A percentile compares a stretch with the other conserved stretches of the same genome.
phyloP scores from a whole-genome alignment of 2,329 filamentous ascomycete species.

The Trichophyton schoenleinii region DNA sequence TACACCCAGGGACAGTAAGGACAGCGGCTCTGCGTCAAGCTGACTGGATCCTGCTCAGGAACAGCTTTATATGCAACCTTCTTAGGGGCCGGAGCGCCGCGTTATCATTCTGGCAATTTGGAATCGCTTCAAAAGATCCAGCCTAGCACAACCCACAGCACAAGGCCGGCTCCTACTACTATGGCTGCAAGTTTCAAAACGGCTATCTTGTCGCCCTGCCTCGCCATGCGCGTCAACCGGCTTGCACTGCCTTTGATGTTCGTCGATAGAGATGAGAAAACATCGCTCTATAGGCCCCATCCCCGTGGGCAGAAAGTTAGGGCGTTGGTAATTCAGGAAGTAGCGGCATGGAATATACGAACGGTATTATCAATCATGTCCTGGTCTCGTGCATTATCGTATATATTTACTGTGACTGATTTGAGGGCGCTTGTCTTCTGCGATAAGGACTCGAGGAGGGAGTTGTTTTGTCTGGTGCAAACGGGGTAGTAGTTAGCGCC shows the following conservation, averaged over 20 bases:
- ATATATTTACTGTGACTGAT: conserved; percentile 92
- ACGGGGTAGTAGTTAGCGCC: background rate
- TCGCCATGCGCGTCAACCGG: conserved; percentile 79
- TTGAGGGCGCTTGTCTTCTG: conserved; percentile 84
- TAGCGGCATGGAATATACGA: conserved; percentile 27
- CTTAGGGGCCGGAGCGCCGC: background rate
- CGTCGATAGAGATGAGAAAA: conserved; percentile 76
- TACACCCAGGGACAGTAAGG: too few relatives aligned
- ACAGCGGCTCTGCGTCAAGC: too few relatives aligned
- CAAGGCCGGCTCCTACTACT: conserved; percentile 56
- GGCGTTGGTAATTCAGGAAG: background rate
- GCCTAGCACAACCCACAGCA: conserved; percentile 61
- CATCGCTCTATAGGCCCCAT: conserved; percentile 52
- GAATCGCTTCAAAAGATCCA: conserved; percentile 44
- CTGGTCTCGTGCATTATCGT: conserved; percentile 85
- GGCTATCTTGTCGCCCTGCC: conserved; percentile 77
- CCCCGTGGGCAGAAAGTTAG: background rate
- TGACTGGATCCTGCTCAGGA: background rate
- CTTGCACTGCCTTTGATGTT: conserved; percentile 72
- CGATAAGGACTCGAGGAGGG: conserved; percentile 79
- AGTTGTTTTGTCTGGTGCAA: conserved; percentile 66
- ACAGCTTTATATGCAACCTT: background rate
- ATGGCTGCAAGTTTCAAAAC: conserved; percentile 83
- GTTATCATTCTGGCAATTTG: too few relatives aligned
- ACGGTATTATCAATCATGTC: conserved; percentile 79